A percentile compares a stretch with the other conserved stretches of the same genome.
Conservation (phyloP, 78 protist species). For the Ministeria vibrans region DNA sequence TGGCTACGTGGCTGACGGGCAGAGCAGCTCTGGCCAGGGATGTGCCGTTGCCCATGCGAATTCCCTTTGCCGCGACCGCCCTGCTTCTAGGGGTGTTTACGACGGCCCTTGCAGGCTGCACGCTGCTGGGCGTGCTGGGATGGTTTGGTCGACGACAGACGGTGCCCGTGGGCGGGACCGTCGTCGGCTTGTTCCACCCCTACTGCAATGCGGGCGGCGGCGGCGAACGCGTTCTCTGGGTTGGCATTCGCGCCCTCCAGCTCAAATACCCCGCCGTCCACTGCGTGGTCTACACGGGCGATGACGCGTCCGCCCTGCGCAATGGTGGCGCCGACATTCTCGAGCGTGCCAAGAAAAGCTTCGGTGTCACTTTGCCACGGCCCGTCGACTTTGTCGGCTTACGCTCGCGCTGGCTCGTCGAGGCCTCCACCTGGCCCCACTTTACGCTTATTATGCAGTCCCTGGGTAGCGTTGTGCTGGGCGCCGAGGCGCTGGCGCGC, state of each 20-base stretch:
- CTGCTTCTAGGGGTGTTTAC: too few species aligned
- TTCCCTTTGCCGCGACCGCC: too few species aligned
- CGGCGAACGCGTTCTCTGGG: slow-evolving; percentile 73
- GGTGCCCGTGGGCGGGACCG: too few species aligned
- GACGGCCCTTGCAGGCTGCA: too few species aligned
- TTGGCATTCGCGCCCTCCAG: background rate
- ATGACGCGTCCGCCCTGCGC: background rate
- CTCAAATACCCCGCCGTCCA: background rate
- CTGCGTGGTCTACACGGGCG: slow-evolving; percentile 37
- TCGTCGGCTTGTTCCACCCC: slow-evolving; percentile 58
- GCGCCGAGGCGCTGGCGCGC: slow-evolving; percentile 36
- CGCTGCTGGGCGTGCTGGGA: too few species aligned
- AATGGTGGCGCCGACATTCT: background rate
- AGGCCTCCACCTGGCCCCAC: slow-evolving; percentile 26
- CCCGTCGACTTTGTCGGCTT: background rate
- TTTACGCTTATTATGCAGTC: slow-evolving; percentile 53
- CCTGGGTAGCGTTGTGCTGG: slow-evolving; percentile 32
- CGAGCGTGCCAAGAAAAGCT: background rate
- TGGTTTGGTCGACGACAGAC: too few species aligned
- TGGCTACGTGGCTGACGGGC: too few species aligned
- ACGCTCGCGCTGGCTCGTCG: background rate
- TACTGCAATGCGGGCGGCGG: slow-evolving; percentile 77
- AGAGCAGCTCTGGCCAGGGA: too few species aligned
- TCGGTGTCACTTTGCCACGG: background rate
- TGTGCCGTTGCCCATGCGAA: too few species aligned